Conservation (phyloP, 192 early-diverging fungal genomes). For the Dispira simplex region DNA sequence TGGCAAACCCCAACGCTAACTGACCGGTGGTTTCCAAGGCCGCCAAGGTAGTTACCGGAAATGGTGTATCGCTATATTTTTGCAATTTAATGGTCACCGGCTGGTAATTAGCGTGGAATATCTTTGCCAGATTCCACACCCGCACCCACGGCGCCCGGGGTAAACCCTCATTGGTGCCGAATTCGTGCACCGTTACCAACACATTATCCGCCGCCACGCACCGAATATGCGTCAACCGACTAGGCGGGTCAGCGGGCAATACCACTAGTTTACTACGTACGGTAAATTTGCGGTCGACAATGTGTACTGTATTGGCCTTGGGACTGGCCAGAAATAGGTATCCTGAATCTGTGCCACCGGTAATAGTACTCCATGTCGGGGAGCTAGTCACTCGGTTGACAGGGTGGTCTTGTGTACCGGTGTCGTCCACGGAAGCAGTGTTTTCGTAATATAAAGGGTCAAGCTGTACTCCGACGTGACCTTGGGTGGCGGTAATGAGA, state of each 20-base stretch:
- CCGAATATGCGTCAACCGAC: slow-evolving; percentile 67
- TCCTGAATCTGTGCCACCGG: background rate
- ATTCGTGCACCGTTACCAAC: slow-evolving; percentile 55
- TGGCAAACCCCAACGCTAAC: slow-evolving; percentile 82
- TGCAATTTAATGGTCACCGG: slow-evolving; percentile 22
- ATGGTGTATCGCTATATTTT: slow-evolving; percentile 20
- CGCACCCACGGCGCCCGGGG: slow-evolving; percentile 18
- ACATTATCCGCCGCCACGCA: slow-evolving; percentile 64
- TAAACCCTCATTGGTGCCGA: background rate
- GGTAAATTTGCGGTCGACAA: slow-evolving; percentile 45
- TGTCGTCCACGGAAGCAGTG: background rate
- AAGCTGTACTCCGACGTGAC: background rate
- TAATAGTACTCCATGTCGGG: background rate
- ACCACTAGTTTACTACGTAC: slow-evolving; percentile 38
- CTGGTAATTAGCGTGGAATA: slow-evolving; percentile 19
- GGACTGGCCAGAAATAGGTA: background rate
- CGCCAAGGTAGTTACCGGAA: slow-evolving; percentile 24
- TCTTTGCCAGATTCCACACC: slow-evolving; percentile 26
- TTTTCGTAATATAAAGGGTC: background rate
- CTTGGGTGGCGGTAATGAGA: slow-evolving; percentile 2
- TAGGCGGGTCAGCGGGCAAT: slow-evolving; percentile 31
- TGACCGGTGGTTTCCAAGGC: slow-evolving; percentile 56
- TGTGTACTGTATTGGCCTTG: slow-evolving; percentile 27
- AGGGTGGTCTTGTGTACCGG: background rate
- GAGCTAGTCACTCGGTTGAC: background rate